Evolutionary conservation across 352 stramenopile genomes (phyloP).

Genomic region (Globisporangium abappressorium): DNA sequence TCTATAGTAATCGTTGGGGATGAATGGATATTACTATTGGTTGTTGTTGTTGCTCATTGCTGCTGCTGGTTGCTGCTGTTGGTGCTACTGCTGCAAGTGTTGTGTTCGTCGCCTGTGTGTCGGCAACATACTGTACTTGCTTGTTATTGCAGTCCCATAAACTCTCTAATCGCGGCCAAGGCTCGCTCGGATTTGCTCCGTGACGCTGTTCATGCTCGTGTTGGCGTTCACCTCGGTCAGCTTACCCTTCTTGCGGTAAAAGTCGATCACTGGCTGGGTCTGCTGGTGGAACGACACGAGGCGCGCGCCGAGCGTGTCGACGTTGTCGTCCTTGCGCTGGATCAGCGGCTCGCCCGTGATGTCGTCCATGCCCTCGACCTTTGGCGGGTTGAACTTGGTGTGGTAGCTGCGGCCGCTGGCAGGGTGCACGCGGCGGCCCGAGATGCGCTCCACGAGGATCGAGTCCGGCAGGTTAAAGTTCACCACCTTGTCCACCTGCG

Average conservation of each 20-base stretch:
- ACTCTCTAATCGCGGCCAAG: conserved; percentile 65
- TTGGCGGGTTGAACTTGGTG: conserved; percentile 96
- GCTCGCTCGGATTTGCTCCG: conserved; percentile 76
- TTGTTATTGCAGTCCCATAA: neutral
- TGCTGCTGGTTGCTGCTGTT: neutral
- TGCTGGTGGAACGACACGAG: conserved; percentile 96
- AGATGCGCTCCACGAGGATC: conserved; percentile 96
- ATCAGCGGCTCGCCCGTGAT: conserved; percentile 96
- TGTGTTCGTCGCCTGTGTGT: neutral
- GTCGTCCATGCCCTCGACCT: conserved; percentile 89
- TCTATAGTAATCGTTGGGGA: neutral
- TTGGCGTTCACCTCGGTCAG: conserved; percentile 90
- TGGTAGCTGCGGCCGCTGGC: conserved; percentile 96
- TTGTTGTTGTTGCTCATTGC: neutral
- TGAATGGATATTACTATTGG: conserved; percentile 1
- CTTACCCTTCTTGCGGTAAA: conserved; percentile 85
- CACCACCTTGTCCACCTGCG: conserved; percentile 89
- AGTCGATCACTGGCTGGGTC: conserved; percentile 95
- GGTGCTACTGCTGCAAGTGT: neutral
- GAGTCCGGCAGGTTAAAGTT: conserved; percentile 96
- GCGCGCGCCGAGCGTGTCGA: conserved; percentile 89
- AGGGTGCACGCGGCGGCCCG: conserved; percentile 95
- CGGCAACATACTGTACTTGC: neutral
- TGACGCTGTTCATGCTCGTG: conserved; percentile 81
- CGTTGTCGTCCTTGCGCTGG: conserved; percentile 97